Percentiles rank a stretch among this genome's conserved stretches.
These are phyloP conservation scores for Pichia nakasei DNA, from an alignment of 805 yeast genomes.

Conservation along the genomic window DNA sequence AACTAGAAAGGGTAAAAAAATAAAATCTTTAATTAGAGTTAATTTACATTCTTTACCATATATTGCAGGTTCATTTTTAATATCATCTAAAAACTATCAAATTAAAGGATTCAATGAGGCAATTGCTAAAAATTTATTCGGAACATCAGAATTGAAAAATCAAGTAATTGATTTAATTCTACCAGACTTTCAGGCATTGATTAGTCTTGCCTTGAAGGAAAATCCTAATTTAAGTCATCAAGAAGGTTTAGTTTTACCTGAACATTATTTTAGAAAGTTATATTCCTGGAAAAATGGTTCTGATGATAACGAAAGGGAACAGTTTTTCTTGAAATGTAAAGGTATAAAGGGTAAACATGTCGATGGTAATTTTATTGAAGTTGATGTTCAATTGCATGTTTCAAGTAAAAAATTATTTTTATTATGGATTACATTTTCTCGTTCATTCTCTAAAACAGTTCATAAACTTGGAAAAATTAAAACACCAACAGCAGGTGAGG, in stretches of 20 bases:
- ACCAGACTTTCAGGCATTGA: slow-evolving; percentile 49
- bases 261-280: slow-evolving; percentile 76
- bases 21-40: slow-evolving; percentile 35
- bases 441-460: slow-evolving; percentile 23
- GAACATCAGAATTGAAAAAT: slow-evolving; percentile 43
- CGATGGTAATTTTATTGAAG: slow-evolving; percentile 55
- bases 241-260: slow-evolving; percentile 80
- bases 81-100: slow-evolving; percentile 41
- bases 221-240: slow-evolving; percentile 31
- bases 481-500: no score
- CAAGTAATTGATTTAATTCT: slow-evolving; percentile 47
- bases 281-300: slow-evolving; percentile 32
- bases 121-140: slow-evolving; percentile 70
- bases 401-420: slow-evolving; percentile 49
- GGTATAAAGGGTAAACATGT: slow-evolving; percentile 64
- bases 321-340: slow-evolving; percentile 46
- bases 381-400: slow-evolving; percentile 79
- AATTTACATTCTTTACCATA: slow-evolving; percentile 74
- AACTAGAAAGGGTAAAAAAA: not conserved
- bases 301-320: slow-evolving; percentile 35
- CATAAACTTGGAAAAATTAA: not conserved
- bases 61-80: slow-evolving; percentile 76
- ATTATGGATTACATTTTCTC: slow-evolving; percentile 82
- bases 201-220: slow-evolving; percentile 33
- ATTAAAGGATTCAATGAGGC: slow-evolving; percentile 73